Conservation (phyloP, 2,329 filamentous ascomycete genomes). For the Aspergillus unguis region DNA sequence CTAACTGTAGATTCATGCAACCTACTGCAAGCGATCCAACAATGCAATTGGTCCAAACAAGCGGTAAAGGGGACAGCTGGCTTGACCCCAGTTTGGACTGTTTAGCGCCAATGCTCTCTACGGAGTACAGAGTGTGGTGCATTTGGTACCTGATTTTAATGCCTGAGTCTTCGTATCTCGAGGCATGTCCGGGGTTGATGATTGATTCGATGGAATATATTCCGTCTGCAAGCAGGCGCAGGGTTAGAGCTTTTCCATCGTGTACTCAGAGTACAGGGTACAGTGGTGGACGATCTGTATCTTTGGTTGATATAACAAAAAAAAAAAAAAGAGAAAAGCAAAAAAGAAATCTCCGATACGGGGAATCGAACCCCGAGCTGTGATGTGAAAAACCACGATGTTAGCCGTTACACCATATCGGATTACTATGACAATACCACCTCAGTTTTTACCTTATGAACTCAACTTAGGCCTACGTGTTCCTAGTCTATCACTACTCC, state of each 20-base stretch:
- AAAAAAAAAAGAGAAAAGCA: neutral
- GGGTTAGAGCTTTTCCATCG: neutral
- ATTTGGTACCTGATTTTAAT: neutral
- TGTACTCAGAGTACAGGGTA: neutral
- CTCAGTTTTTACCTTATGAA: too few species aligned
- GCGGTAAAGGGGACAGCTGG: conserved; percentile 20
- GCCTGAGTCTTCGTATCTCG: neutral
- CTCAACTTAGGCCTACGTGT: too few species aligned
- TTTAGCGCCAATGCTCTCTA: neutral
- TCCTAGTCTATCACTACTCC: too few species aligned
- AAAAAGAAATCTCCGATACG: conserved; percentile 11
- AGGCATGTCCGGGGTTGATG: too few species aligned
- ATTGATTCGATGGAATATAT: too few species aligned
- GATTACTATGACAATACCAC: neutral
- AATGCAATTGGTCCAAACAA: conserved; percentile 15
- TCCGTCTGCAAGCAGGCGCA: too few species aligned
- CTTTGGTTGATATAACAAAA: neutral
- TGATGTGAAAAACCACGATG: conserved; percentile 14
- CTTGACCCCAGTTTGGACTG: conserved; percentile 7
- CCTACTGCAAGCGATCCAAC: conserved; percentile 8
- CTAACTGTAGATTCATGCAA: conserved; percentile 1
- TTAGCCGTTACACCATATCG: conserved; percentile 17
- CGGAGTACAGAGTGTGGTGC: neutral
- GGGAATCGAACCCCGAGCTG: conserved; percentile 17
- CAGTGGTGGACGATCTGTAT: neutral